Evolutionary conservation across 2,329 filamentous ascomycete genomes (phyloP).

Genomic region (Xylariomycetidae sp.): DNA sequence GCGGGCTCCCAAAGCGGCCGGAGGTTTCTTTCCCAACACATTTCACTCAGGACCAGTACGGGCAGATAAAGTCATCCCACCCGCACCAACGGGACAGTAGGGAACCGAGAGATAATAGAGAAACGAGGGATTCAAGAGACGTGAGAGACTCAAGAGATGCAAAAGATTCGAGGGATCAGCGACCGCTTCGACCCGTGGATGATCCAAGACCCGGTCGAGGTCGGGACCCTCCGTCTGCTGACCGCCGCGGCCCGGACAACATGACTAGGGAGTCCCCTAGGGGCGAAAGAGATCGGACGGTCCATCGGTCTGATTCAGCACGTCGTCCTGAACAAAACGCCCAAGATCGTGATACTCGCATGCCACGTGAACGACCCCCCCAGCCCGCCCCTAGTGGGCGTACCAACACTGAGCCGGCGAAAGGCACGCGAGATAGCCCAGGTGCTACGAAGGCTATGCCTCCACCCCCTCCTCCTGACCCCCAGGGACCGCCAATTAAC

Average conservation of each 20-base stretch:
- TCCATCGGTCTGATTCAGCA: constrained; percentile 21
- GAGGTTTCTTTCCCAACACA: constrained; percentile 51
- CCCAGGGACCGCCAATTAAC: constrained; percentile 47
- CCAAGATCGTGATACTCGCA: constrained; percentile 35
- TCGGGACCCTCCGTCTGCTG: constrained; percentile 35
- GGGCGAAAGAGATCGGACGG: constrained; percentile 32
- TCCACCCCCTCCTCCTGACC: constrained; percentile 21
- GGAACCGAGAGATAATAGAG: constrained; percentile 27
- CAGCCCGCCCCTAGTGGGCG: too few relatives aligned
- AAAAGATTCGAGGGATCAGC: constrained; percentile 24
- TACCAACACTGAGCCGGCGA: constrained; percentile 19
- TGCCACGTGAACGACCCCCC: constrained; percentile 28
- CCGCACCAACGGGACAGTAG: constrained; percentile 25
- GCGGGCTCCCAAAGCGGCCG: constrained; percentile 51
- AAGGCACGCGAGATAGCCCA: constrained; percentile 20
- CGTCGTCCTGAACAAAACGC: constrained; percentile 25
- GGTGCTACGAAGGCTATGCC: constrained; percentile 25
- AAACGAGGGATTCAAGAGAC: constrained; percentile 19
- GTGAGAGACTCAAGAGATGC: constrained; percentile 34
- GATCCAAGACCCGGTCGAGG: constrained; percentile 35
- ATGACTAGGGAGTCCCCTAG: constrained; percentile 31
- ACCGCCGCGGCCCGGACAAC: constrained; percentile 38
- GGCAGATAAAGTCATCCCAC: constrained; percentile 32
- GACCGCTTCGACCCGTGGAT: constrained; percentile 35
- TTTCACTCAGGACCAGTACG: constrained; percentile 41